These are phyloP conservation scores for Cytospora chrysosperma DNA, from an alignment of 2,329 filamentous ascomycete genomes.

Conservation along the genomic window DNA sequence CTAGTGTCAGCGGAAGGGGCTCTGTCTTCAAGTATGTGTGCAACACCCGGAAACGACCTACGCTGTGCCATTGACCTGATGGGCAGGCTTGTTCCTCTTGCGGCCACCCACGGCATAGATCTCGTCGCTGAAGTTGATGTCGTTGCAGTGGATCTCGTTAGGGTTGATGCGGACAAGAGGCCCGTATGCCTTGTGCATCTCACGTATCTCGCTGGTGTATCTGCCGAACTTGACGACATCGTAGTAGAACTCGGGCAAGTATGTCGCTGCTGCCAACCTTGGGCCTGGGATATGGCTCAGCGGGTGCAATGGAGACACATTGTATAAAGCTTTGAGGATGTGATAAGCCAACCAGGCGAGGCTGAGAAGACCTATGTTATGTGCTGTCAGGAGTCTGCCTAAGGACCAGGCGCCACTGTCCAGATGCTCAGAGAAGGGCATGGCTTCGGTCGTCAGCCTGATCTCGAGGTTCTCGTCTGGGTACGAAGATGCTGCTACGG, in stretches of 20 bases:
- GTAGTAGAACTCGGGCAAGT: constrained; percentile 36
- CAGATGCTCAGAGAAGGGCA: not conserved
- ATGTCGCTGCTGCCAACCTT: constrained; percentile 33
- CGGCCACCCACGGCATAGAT: constrained; percentile 26
- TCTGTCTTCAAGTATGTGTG: too few species aligned
- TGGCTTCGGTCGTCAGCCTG: not conserved
- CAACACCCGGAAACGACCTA: too few species aligned
- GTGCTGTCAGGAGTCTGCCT: not conserved
- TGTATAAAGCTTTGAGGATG: constrained; percentile 10
- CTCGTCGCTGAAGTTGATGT: constrained; percentile 32
- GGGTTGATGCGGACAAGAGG: constrained; percentile 37
- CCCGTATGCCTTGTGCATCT: constrained; percentile 38
- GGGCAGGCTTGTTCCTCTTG: constrained; percentile 24
- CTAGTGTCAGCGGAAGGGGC: not conserved
- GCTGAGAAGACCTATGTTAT: not conserved
- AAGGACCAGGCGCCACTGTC: constrained; percentile 4
- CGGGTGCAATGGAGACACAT: constrained; percentile 14
- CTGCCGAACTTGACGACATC: constrained; percentile 32
- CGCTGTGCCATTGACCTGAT: constrained; percentile 19
- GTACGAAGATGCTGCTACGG: not conserved
- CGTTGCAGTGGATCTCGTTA: constrained; percentile 34
- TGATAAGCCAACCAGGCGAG: constrained; percentile 6
- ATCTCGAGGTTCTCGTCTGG: not conserved
- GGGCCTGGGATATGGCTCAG: constrained; percentile 34
- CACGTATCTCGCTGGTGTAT: constrained; percentile 32